Base-by-base conservation (phyloP, 768 basidiomycete genomes). In the Hygrophoropsis aurantiaca region DNA sequence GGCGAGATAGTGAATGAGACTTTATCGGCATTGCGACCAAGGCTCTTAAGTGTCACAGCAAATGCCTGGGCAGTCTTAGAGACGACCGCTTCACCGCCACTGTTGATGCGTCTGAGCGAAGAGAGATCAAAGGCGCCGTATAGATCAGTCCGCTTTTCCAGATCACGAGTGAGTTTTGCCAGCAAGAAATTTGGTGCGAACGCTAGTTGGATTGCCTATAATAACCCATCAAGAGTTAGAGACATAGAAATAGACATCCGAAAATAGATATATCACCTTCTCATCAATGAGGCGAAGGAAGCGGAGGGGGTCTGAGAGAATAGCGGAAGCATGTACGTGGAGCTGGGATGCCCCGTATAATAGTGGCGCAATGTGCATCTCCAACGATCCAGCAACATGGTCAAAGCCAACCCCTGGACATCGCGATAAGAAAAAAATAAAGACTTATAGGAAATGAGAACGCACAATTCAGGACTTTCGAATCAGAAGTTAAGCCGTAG, bases 41-140 rank as follows among this genome's bases (percentile, higher is more conserved):
- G 57, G 26, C 47, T 61, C 21, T 61, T 56, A 11, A 74, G 54
- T 4, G 57, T 63, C 21, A 54, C 61, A n/a, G 60, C 57, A 48
- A 75, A 72, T n/a, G 65, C 66, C 10, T 69, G 52, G 2, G 72
- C 73, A 5, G 69, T 71, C 23, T 50, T 63, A 19, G 66, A 61
- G 11, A 73, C 71, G 0, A 72, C 68, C 0, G 74, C 62, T 51
- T 74, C 74, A 25, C 74, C 74, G 18, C 74, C 74, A 11, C 72
- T 69, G 52, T 73, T 73, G 25, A 75, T 54, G 4, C 62, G 64
- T 34, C 42, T 57, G 25, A 75, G 53, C 6, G 55, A 57, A 5
- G 67, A 60, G 4, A 75, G 63, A 47, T 73, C 58, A n/a, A 74
- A 55, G 3, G 47, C 41, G 3, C 62, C 60, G 10, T 55, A 59